Evolutionary conservation across 768 basidiomycete species (phyloP), one percentile per base, ranked within the genome.

Genomic region (Clitopilus hobsonii): DNA sequence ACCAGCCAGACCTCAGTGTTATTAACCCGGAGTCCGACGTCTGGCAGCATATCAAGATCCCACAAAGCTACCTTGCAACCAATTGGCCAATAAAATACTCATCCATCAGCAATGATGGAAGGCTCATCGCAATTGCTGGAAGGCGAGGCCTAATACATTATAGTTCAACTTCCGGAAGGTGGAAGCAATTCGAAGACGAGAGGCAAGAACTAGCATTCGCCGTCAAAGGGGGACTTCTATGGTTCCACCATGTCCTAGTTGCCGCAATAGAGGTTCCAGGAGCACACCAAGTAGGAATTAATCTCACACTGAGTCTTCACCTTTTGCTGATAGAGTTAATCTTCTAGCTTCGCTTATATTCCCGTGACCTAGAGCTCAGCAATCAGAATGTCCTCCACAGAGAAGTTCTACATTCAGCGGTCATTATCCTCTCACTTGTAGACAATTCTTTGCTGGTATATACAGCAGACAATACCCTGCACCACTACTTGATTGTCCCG

Each of bases 31-130:
- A 96, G 67, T 92, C 92, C 3, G 95, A 98, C 63, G 95, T 98
- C 16, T 98, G 96, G 95, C 94, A 98, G 62, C 89, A 91, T 71
- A 89, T 98, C 69, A 96, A 97, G 94, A 84, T 98, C 18, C 97
- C 97, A 1, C 83, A 88, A 63, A 72, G 74, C n/a, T 99, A 98
- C 69, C 73, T 98, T 38, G 81, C 91, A 1, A 80, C 84, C 8
- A 96, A 98, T 61, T 96, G 95, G 91, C 97, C 97, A 1, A 86
- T 98, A 49, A 85, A 86, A 41, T 97, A 95, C 66, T 94, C 94
- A 5, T 88, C 90, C 3, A 79, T 98, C 52, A 95, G 92, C 54
- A 83, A 78, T 30, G 97, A 98, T 65, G 97, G 96, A 2, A 81
- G 91, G 54, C 76, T 99, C 23, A 85, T 98, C 60, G 95, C 96